phyloP scores from a whole-genome alignment of 2,329 filamentous ascomycete genomes.

The Penicillium brevicompactum region DNA sequence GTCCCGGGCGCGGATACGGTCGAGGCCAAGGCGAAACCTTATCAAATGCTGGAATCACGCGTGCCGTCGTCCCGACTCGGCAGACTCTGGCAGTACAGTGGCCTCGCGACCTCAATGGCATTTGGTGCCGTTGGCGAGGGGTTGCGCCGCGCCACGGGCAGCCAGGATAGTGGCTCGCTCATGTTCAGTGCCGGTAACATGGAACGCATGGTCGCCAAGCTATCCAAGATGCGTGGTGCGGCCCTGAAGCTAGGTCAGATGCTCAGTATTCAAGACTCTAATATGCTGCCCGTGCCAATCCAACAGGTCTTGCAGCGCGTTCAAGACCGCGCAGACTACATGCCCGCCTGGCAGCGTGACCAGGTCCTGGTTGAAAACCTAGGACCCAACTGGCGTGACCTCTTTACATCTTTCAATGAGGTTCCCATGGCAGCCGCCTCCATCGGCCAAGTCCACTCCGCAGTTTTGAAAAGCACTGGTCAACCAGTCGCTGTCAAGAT shows the following conservation, averaged over 20 bases:
- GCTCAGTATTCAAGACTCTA: conserved; percentile 97
- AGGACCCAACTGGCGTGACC: conserved; percentile 77
- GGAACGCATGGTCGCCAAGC: conserved; percentile 86
- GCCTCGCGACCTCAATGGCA: conserved; percentile 91
- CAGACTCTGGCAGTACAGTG: conserved; percentile 91
- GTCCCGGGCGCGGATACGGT: conserved; percentile 19
- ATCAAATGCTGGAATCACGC: conserved; percentile 81
- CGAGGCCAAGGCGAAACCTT: conserved; percentile 44
- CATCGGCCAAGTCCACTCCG: conserved; percentile 93
- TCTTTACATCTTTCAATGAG: conserved; percentile 85
- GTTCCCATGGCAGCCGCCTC: conserved; percentile 92
- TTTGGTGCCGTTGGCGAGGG: conserved; percentile 87
- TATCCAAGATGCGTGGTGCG: conserved; percentile 94
- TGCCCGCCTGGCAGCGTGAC: conserved; percentile 91
- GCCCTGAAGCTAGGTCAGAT: conserved; percentile 97
- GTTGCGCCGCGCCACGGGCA: conserved; percentile 76
- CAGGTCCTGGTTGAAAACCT: conserved; percentile 78
- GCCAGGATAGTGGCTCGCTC: conserved; percentile 68
- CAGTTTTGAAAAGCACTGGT: conserved; percentile 73
- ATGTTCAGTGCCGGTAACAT: conserved; percentile 89
- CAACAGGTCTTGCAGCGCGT: conserved; percentile 90
- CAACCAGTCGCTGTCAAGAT: conserved; percentile 89
- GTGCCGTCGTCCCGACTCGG: conserved; percentile 87
- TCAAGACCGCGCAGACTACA: conserved; percentile 95
- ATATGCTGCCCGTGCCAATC: conserved; percentile 85